Evolutionary conservation across 371 early-diverging fungal species (phyloP).

Genomic region (Mortierella sp.): DNA sequence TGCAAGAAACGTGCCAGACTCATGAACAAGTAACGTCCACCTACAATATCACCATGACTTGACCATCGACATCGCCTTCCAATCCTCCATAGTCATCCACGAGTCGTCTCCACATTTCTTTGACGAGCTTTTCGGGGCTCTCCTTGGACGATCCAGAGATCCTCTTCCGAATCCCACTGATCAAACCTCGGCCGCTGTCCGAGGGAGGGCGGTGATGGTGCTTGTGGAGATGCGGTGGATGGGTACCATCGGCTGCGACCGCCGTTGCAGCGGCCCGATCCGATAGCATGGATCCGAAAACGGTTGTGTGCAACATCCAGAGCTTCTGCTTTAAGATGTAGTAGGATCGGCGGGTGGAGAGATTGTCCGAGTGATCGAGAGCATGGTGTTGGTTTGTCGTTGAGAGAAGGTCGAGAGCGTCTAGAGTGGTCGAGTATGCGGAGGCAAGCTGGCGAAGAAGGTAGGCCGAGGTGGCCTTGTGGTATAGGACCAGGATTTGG

Average conservation of each 20-base stretch:
- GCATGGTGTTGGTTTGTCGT: conserved; percentile 14
- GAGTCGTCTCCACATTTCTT: conserved; percentile 40
- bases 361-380: conserved; percentile 26
- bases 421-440: conserved; percentile 38
- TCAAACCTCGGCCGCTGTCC: too few relatives aligned
- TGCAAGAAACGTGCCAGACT: too few relatives aligned
- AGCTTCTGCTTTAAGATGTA: conserved; percentile 46
- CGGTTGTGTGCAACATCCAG: conserved; percentile 39
- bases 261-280: conserved; percentile 39
- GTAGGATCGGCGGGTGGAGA: conserved; percentile 33
- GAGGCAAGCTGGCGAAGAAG: conserved; percentile 41
- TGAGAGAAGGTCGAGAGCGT: conserved; percentile 39
- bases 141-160: conserved; percentile 27
- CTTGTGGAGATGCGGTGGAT: too few relatives aligned
- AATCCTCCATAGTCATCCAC: conserved; percentile 41
- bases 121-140: conserved; percentile 43
- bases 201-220: too few relatives aligned
- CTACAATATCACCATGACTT: conserved; percentile 48
- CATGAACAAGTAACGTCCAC: too few relatives aligned
- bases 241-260: too few relatives aligned
- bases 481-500: conserved; percentile 25
- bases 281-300: conserved; percentile 43
- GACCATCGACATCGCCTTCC: conserved; percentile 50
- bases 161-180: conserved; percentile 17
- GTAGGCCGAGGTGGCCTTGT: conserved; percentile 46